Conservation (phyloP, 192 early-diverging fungal species). For the Endogone sp. region DNA sequence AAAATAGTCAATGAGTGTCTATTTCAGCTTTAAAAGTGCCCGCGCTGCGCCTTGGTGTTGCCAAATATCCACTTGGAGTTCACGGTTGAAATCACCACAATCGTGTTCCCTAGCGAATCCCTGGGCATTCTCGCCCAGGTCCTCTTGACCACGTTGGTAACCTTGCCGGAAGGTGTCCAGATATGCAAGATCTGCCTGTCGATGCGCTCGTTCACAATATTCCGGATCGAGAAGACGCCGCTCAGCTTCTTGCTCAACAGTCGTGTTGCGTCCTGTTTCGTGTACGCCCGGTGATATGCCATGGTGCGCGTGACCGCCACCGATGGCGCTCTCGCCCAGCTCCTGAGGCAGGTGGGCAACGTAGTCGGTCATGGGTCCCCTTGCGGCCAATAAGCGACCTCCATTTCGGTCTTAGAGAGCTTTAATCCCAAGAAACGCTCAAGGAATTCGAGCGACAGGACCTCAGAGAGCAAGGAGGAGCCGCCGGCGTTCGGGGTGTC, state of each 20-base stretch:
- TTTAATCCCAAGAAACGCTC: slow-evolving; percentile 36
- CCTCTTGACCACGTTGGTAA: not conserved
- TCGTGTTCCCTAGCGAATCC: not conserved
- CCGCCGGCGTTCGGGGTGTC: slow-evolving; percentile 45
- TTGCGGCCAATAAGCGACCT: slow-evolving; percentile 33
- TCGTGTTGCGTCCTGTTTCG: slow-evolving; percentile 26
- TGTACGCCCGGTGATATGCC: slow-evolving; percentile 32
- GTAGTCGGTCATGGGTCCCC: slow-evolving; percentile 49
- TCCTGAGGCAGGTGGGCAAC: slow-evolving; percentile 26
- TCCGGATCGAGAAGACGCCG: slow-evolving; percentile 32
- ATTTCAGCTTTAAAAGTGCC: not conserved
- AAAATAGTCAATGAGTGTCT: not conserved
- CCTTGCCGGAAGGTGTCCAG: slow-evolving; percentile 40
- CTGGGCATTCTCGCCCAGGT: not conserved
- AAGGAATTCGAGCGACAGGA: slow-evolving; percentile 41
- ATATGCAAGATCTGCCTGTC: slow-evolving; percentile 49
- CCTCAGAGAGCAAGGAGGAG: slow-evolving; percentile 38
- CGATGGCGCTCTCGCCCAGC: slow-evolving; percentile 23
- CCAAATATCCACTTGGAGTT: not conserved
- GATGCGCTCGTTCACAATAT: slow-evolving; percentile 31
- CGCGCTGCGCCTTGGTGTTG: not conserved
- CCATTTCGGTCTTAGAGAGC: slow-evolving; percentile 48
- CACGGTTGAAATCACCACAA: not conserved
- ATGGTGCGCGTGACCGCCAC: slow-evolving; percentile 48
- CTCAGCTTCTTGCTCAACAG: slow-evolving; percentile 39